These are phyloP conservation scores for Chrysanthemum lavandulifolium DNA, from an alignment of 129 eudicot species.

Conservation along the genomic window DNA sequence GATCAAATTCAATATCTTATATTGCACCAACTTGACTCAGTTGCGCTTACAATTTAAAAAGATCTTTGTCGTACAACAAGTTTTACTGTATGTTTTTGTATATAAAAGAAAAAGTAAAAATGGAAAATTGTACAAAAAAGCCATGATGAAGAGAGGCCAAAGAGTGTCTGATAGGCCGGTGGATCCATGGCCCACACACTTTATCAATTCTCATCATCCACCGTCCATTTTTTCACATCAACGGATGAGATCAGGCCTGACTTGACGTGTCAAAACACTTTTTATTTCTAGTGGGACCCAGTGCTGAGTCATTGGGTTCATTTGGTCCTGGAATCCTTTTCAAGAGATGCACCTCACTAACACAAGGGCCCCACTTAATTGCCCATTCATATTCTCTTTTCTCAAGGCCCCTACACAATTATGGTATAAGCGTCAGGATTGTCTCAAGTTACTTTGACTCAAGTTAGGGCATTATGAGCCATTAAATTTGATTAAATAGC, in stretches of 20 bases:
- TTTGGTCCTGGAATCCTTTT: slow-evolving; percentile 12
- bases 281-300: not conserved
- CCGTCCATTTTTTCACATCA: not conserved
- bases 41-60: no score
- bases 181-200: slow-evolving; percentile 20
- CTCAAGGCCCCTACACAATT: no score
- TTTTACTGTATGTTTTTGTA: no score
- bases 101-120: not conserved
- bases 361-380: slow-evolving; percentile 1
- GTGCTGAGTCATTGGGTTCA: slow-evolving; percentile 13
- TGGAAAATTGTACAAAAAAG: not conserved
- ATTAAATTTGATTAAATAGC: no score
- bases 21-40: no score
- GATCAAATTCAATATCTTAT: no score
- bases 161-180: slow-evolving; percentile 24
- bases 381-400: slow-evolving; percentile 8
- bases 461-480: no score
- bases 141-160: not conserved
- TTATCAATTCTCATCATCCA: not conserved
- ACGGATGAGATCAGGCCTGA: not conserved
- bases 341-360: slow-evolving; percentile 18
- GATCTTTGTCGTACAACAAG: no score
- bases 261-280: not conserved
- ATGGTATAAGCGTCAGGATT: no score
- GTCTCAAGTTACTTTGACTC: no score